Conservation (phyloP, 73 alveolate genomes). For the Tetrahymena thermophila region DNA sequence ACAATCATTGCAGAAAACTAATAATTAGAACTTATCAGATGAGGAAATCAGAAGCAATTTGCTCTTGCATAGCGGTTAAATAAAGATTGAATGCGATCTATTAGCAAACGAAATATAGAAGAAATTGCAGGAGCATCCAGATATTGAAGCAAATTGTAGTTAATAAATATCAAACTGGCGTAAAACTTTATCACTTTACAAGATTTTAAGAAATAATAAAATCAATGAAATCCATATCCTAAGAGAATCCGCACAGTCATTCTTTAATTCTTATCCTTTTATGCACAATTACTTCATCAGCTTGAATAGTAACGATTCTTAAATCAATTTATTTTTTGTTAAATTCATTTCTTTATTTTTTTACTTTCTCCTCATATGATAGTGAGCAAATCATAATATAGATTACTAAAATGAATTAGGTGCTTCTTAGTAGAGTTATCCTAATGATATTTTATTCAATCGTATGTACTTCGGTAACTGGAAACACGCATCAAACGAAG, state of each 20-base stretch:
- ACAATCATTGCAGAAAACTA: background rate
- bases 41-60: background rate
- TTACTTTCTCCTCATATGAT: background rate
- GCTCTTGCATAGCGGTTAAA: background rate
- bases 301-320: background rate
- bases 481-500: background rate
- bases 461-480: background rate
- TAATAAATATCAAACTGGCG: background rate
- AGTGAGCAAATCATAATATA: background rate
- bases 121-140: background rate
- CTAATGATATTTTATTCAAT: background rate
- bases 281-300: background rate
- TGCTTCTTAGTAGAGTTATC: background rate
- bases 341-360: background rate
- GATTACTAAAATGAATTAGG: background rate
- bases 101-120: background rate
- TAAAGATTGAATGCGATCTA: background rate
- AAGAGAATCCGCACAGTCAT: background rate
- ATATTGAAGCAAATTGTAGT: background rate
- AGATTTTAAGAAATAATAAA: background rate
- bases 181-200: background rate
- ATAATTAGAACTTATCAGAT: background rate
- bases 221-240: background rate
- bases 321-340: background rate
- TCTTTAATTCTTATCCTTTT: background rate